Evolutionary conservation across 495 filamentous ascomycete genomes (phyloP).

Genomic region (Daldinia grandis): DNA sequence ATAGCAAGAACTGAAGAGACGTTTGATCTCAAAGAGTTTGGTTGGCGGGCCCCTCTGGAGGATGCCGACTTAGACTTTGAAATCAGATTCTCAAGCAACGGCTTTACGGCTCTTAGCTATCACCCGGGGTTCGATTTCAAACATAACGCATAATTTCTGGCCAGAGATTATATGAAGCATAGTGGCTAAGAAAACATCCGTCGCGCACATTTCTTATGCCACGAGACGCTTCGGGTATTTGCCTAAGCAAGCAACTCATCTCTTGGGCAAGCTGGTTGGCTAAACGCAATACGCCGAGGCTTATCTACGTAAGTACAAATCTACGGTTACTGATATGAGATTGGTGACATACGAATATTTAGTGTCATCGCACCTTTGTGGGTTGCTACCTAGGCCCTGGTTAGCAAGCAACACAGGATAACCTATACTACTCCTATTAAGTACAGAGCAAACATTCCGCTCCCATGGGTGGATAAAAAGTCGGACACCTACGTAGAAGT

Average conservation of each 20-base stretch:
- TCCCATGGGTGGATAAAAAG: neutral
- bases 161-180: neutral
- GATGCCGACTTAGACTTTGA: conserved; percentile 27
- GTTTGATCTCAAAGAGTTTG: conserved; percentile 6
- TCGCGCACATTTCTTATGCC: neutral
- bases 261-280: neutral
- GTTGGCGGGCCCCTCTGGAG: conserved; percentile 6
- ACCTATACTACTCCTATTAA: neutral
- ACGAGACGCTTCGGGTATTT: neutral
- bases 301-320: neutral
- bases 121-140: conserved; percentile 26
- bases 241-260: neutral
- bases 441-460: neutral
- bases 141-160: neutral
- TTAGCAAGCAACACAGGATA: neutral
- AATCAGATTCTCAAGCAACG: conserved; percentile 11
- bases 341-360: neutral
- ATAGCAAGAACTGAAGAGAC: conserved; percentile 4
- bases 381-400: neutral
- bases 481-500: neutral
- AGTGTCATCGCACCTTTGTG: neutral
- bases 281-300: neutral
- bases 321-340: neutral
- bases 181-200: neutral
- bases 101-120: conserved; percentile 11